Percentiles rank a stretch among this genome's conserved stretches.
Evolutionary conservation across 208 protist genomes (phyloP).

Genomic region (Crithidia bombi): DNA sequence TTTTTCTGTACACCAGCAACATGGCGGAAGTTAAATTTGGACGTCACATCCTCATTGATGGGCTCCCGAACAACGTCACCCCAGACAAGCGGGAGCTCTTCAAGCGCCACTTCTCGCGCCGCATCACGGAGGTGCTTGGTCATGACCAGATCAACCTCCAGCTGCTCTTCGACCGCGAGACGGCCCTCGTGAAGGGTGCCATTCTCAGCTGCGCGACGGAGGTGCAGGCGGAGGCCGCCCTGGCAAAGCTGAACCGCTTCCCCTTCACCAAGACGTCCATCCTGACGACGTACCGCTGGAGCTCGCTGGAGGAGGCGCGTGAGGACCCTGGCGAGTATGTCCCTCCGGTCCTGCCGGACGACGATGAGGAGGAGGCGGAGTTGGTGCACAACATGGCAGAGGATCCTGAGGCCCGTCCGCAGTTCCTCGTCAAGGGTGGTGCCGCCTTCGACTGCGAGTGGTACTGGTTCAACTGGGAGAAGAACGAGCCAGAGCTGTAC

Average conservation of each 20-base stretch:
- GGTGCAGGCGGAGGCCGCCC: constrained; percentile 71
- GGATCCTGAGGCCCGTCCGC: constrained; percentile 77
- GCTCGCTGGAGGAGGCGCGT: constrained; percentile 57
- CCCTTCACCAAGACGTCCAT: constrained; percentile 75
- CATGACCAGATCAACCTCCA: constrained; percentile 76
- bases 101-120: constrained; percentile 61
- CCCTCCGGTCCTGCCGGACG: constrained; percentile 52
- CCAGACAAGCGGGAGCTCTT: constrained; percentile 80
- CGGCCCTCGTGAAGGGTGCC: constrained; percentile 71
- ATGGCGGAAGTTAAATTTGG: constrained; percentile 55
- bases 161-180: constrained; percentile 65
- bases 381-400: constrained; percentile 86
- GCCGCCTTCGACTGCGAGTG: constrained; percentile 73
- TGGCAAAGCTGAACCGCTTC: constrained; percentile 86
- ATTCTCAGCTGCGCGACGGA: constrained; percentile 81
- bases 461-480: constrained; percentile 90
- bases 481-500: constrained; percentile 74
- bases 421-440: constrained; percentile 87
- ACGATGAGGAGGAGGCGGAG: constrained; percentile 66
- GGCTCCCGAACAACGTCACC: constrained; percentile 86
- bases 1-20: neutral
- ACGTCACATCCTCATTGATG: constrained; percentile 80
- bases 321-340: constrained; percentile 70
- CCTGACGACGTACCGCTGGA: constrained; percentile 85
- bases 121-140: constrained; percentile 70